Conservation (phyloP, 176 grass and related monocot genomes). For the Zea mays region DNA sequence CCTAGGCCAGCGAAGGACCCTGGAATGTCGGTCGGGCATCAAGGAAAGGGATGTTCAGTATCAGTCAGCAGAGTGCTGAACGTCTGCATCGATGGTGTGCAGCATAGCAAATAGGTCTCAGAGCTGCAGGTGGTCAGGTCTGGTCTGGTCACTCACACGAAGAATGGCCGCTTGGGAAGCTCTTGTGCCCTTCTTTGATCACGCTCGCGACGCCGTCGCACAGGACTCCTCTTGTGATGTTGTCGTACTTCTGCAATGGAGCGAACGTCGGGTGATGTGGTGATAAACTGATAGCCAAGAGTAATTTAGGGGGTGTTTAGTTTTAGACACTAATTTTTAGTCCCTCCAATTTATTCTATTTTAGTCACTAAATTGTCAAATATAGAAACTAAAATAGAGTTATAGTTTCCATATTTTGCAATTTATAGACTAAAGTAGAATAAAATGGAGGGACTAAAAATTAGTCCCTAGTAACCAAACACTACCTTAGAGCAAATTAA, state of each 20-base stretch:
- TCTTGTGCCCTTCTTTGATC: constrained; percentile 52
- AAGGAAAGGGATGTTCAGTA: background rate
- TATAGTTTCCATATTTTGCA: too few relatives aligned
- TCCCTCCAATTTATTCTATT: too few relatives aligned
- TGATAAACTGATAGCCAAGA: too few relatives aligned
- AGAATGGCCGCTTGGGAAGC: constrained; percentile 44
- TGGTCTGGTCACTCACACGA: background rate
- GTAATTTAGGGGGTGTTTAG: too few relatives aligned
- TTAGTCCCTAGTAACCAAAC: too few relatives aligned
- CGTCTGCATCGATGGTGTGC: background rate
- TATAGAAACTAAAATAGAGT: too few relatives aligned
- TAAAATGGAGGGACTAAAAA: too few relatives aligned
- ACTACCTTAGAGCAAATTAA: background rate
- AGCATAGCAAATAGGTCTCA: background rate
- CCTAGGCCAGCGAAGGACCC: constrained; percentile 49
- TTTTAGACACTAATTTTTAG: too few relatives aligned
- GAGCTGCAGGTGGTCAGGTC: background rate
- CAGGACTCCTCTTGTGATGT: constrained; percentile 21
- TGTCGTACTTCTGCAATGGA: constrained; percentile 27
- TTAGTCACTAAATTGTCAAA: too few relatives aligned
- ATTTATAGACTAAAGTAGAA: too few relatives aligned
- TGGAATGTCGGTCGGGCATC: background rate
- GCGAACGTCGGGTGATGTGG: background rate
- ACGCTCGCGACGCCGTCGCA: constrained; percentile 16
- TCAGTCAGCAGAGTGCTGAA: background rate